Conservation (phyloP, 495 filamentous ascomycete genomes). For the Trichoderma gamsii region DNA sequence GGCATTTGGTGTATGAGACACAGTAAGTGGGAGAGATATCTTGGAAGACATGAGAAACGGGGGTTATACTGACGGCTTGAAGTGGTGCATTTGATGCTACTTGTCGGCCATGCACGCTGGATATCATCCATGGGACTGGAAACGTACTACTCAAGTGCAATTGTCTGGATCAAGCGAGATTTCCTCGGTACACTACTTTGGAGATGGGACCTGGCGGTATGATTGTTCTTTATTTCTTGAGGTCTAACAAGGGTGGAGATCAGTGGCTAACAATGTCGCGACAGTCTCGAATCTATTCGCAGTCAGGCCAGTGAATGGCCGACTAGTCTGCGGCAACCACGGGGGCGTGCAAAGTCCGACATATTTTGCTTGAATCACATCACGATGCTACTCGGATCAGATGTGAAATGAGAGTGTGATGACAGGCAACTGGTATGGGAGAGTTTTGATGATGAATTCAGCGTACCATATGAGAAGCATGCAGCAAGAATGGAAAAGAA, state of each 20-base stretch:
- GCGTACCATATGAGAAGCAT: too few relatives aligned
- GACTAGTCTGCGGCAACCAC: neutral
- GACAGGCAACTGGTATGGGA: too few relatives aligned
- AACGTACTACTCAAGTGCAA: neutral
- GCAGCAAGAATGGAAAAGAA: too few relatives aligned
- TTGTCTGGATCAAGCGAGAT: neutral
- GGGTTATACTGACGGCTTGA: neutral
- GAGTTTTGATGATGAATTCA: too few relatives aligned
- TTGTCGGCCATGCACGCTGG: constrained; percentile 5
- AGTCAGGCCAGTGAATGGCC: neutral
- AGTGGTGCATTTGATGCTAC: constrained; percentile 6
- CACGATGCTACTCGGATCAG: too few relatives aligned
- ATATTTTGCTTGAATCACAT: too few relatives aligned
- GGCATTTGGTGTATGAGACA: neutral
- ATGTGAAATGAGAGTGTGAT: too few relatives aligned
- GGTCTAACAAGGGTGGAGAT: neutral
- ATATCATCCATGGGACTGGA: neutral
- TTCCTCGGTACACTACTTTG: neutral
- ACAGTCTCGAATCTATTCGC: neutral
- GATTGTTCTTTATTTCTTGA: neutral
- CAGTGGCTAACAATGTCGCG: neutral
- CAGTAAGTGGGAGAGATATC: neutral
- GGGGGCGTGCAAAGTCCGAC: neutral
- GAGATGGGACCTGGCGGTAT: neutral
- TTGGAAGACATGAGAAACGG: neutral